Conservation (phyloP, 2,329 filamentous ascomycete species). For the Fusarium musae region DNA sequence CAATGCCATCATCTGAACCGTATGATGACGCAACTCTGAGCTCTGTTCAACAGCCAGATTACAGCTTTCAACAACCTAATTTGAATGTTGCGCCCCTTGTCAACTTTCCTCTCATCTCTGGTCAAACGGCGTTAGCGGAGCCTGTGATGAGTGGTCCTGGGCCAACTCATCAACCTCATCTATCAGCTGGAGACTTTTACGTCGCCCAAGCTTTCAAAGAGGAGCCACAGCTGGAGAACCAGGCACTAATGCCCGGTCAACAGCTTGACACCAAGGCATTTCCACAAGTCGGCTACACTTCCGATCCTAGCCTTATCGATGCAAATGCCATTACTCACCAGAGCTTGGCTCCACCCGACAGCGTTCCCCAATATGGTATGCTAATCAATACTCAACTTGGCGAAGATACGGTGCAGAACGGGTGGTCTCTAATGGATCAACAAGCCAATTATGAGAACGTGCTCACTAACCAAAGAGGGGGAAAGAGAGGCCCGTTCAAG, state of each 20-base stretch:
- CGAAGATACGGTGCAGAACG: slow-evolving; percentile 17
- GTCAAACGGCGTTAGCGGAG: slow-evolving; percentile 29
- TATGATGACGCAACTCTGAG: slow-evolving; percentile 28
- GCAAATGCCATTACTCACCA: slow-evolving; percentile 29
- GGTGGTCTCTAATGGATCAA: slow-evolving; percentile 39
- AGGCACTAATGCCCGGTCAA: slow-evolving; percentile 28
- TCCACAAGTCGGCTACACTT: slow-evolving; percentile 35
- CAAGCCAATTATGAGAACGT: slow-evolving; percentile 46
- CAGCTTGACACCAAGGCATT: slow-evolving; percentile 31
- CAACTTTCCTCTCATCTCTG: slow-evolving; percentile 37
- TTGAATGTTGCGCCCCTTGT: slow-evolving; percentile 36
- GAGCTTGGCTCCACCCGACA: slow-evolving; percentile 16
- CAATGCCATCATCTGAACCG: slow-evolving; percentile 29
- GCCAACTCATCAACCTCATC: slow-evolving; percentile 25
- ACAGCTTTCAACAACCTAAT: slow-evolving; percentile 32
- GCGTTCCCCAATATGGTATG: slow-evolving; percentile 33
- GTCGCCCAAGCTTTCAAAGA: slow-evolving; percentile 32
- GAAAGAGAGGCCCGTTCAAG: slow-evolving; percentile 64
- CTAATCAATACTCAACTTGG: slow-evolving; percentile 23
- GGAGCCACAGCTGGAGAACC: slow-evolving; percentile 32
- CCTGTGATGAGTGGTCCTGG: slow-evolving; percentile 26
- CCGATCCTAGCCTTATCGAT: slow-evolving; percentile 26
- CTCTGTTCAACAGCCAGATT: slow-evolving; percentile 22
- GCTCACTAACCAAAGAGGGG: slow-evolving; percentile 47
- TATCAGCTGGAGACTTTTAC: slow-evolving; percentile 38